Evolutionary conservation across 2,329 filamentous ascomycete species (phyloP).

Genomic region (Capronia coronata): DNA sequence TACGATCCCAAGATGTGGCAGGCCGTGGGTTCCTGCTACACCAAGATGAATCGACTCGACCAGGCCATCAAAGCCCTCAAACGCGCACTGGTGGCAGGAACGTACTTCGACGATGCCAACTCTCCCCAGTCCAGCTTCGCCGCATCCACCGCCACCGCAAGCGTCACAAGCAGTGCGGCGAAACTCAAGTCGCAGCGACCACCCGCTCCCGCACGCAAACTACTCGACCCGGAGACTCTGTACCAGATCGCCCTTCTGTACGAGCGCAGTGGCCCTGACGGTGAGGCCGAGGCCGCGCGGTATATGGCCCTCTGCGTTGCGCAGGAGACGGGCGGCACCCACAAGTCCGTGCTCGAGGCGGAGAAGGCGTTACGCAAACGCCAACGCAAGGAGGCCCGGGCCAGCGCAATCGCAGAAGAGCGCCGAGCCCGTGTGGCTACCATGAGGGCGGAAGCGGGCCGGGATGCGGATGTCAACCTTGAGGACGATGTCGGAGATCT

Average conservation of each 20-base stretch:
- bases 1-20: conserved; percentile 99
- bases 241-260: conserved; percentile 87
- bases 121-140: conserved; percentile 28
- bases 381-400: conserved; percentile 14
- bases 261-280: conserved; percentile 62
- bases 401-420: conserved; percentile 14
- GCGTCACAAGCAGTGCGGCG: conserved; percentile 6
- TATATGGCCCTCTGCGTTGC: conserved; percentile 96
- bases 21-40: conserved; percentile 84
- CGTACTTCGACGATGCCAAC: conserved; percentile 66
- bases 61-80: conserved; percentile 95
- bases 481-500: conserved; percentile 32
- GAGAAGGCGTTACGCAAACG: conserved; percentile 20
- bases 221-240: conserved; percentile 84
- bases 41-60: conserved; percentile 77
- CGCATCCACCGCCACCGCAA: conserved; percentile 12
- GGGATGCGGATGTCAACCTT: conserved; percentile 11
- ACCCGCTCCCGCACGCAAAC: conserved; percentile 30
- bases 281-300: conserved; percentile 67
- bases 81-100: conserved; percentile 79
- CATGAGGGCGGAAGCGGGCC: conserved; percentile 8
- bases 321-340: conserved; percentile 70
- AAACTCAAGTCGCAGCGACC: conserved; percentile 4
- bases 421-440: conserved; percentile 8
- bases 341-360: conserved; percentile 27